Evolutionary conservation across 148 eudicot genomes (phyloP).

Genomic region (Camellia granthamiana): DNA sequence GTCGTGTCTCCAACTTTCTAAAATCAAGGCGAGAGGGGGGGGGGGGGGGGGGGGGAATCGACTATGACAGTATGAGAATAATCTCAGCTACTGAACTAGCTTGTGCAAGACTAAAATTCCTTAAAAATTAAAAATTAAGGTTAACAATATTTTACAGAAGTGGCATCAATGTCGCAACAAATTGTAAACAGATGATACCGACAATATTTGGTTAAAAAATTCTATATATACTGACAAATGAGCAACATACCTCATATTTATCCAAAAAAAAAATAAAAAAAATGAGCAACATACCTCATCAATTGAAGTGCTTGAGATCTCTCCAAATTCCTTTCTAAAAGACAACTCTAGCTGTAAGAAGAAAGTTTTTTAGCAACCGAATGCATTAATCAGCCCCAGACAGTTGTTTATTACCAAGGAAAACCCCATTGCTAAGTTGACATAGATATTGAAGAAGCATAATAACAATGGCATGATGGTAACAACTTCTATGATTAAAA

Average conservation of each 20-base stretch:
- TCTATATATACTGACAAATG: background rate
- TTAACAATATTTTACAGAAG: background rate
- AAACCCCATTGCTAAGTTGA: background rate
- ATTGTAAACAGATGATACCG: background rate
- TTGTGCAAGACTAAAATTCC: background rate
- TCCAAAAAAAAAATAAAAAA: background rate
- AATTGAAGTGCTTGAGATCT: constrained; percentile 39
- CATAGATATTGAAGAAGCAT: background rate
- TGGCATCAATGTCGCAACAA: background rate
- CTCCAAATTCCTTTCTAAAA: constrained; percentile 70
- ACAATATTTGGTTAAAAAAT: background rate
- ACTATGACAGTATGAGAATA: background rate
- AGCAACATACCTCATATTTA: constrained; percentile 57
- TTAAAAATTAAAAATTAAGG: background rate
- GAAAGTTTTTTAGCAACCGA: constrained; percentile 13
- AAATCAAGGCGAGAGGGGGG: background rate
- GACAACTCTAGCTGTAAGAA: constrained; percentile 73
- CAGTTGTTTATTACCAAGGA: background rate
- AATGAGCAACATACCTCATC: constrained; percentile 62
- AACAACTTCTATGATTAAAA: background rate
- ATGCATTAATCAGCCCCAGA: constrained; percentile 2
- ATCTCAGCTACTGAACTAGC: background rate
- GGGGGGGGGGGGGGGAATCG: background rate
- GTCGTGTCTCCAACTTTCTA: background rate
- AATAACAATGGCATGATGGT: background rate